Evolutionary conservation across 768 basidiomycete genomes (phyloP).

Genomic region (Collybia mongolica): DNA sequence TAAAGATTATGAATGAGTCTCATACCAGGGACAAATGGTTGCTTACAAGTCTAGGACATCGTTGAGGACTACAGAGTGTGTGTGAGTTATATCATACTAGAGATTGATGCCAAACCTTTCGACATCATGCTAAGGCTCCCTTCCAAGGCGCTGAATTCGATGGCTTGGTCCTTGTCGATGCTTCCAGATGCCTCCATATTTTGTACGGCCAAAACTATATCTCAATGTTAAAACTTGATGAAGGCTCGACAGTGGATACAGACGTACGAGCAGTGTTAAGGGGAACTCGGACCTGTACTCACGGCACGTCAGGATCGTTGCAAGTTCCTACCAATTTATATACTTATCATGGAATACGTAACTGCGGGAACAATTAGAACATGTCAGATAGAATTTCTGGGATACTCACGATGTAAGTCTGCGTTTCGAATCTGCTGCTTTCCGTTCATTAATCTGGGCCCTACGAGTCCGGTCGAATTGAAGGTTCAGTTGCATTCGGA

Average conservation of each 20-base stretch:
- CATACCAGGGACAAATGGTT: neutral
- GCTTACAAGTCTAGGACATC: slow-evolving; percentile 61
- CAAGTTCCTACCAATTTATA: neutral
- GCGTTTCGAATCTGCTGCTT: slow-evolving; percentile 63
- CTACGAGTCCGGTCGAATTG: slow-evolving; percentile 36
- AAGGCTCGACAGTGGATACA: neutral
- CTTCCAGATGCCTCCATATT: slow-evolving; percentile 68
- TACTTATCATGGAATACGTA: slow-evolving; percentile 51
- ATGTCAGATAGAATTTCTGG: neutral
- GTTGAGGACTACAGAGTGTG: slow-evolving; percentile 45
- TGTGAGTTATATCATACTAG: neutral
- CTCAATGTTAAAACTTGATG: neutral
- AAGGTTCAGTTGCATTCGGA: slow-evolving; percentile 16
- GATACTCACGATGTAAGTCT: slow-evolving; percentile 53
- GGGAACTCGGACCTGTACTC: slow-evolving; percentile 55
- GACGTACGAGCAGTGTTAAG: slow-evolving; percentile 51
- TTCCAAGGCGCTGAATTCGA: slow-evolving; percentile 73
- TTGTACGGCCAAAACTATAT: slow-evolving; percentile 64
- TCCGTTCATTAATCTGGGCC: slow-evolving; percentile 56
- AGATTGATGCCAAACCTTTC: slow-evolving; percentile 42
- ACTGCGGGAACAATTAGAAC: slow-evolving; percentile 19
- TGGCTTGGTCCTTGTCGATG: slow-evolving; percentile 57
- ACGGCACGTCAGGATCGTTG: slow-evolving; percentile 14
- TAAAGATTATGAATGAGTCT: neutral
- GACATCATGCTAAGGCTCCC: slow-evolving; percentile 74